Percentiles rank a stretch among this genome's conserved stretches.
Evolutionary conservation across 805 yeast genomes (phyloP).

Genomic region (Candida sanyiensis): DNA sequence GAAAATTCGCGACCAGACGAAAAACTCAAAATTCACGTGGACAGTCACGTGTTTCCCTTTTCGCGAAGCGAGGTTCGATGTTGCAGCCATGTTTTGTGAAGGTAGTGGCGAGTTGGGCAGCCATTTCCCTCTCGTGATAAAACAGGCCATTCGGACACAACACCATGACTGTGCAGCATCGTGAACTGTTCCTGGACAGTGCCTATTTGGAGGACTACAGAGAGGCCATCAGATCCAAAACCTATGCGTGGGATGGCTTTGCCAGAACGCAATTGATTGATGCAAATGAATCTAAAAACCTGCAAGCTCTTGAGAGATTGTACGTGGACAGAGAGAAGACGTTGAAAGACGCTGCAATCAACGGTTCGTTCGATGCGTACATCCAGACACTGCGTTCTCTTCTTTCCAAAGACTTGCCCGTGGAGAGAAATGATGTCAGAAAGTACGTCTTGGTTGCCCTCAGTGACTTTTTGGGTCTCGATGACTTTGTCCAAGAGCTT

Average conservation of each 20-base stretch:
- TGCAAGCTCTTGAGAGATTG: slow-evolving; percentile 31
- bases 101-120: neutral
- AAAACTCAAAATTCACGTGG: neutral
- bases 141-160: neutral
- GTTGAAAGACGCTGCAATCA: slow-evolving; percentile 33
- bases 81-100: slow-evolving; percentile 1
- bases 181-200: slow-evolving; percentile 48
- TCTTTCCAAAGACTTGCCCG: slow-evolving; percentile 47
- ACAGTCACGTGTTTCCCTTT: neutral
- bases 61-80: too few species aligned
- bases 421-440: slow-evolving; percentile 49
- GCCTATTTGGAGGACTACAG: slow-evolving; percentile 59
- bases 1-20: too few species aligned
- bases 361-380: slow-evolving; percentile 41
- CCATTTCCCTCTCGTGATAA: neutral
- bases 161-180: slow-evolving; percentile 18
- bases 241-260: slow-evolving; percentile 90
- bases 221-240: slow-evolving; percentile 65
- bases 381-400: slow-evolving; percentile 50
- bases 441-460: slow-evolving; percentile 58
- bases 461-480: slow-evolving; percentile 43
- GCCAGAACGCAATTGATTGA: slow-evolving; percentile 66
- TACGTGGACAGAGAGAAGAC: slow-evolving; percentile 27
- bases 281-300: slow-evolving; percentile 53
- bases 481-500: slow-evolving; percentile 36